A percentile compares a stretch with the other conserved stretches of the same genome.
Evolutionary conservation across 371 early-diverging fungal genomes (phyloP).

Genomic region (Haplosporangium sp.): DNA sequence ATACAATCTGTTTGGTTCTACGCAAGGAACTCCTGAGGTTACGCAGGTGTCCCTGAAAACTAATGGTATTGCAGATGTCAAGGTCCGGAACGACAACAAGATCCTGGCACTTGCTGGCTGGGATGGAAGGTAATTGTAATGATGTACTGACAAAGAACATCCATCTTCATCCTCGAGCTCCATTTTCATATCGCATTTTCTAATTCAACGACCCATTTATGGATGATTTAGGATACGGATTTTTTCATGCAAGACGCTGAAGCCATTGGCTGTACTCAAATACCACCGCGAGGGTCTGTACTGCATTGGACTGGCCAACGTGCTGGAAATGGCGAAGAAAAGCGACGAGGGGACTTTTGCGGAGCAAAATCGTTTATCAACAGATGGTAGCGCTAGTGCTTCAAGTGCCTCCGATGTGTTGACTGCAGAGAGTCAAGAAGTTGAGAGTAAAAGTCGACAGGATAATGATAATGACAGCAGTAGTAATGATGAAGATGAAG

Average conservation of each 20-base stretch:
- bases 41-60: slow-evolving; percentile 19
- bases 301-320: slow-evolving; percentile 9
- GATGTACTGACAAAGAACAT: not conserved
- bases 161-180: not conserved
- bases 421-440: not conserved
- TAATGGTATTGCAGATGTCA: slow-evolving; percentile 34
- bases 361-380: not conserved
- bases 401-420: not conserved
- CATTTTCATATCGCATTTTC: not conserved
- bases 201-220: not conserved
- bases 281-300: slow-evolving; percentile 46
- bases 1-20: slow-evolving; percentile 14
- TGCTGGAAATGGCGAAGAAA: slow-evolving; percentile 14
- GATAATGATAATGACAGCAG: slow-evolving; percentile 8
- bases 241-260: slow-evolving; percentile 38
- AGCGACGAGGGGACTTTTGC: not conserved
- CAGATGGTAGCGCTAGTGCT: not conserved
- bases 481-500: slow-evolving; percentile 10
- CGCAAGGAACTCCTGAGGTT: slow-evolving; percentile 35
- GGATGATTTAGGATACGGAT: slow-evolving; percentile 36
- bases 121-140: slow-evolving; percentile 48
- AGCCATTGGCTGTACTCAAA: slow-evolving; percentile 49
- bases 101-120: slow-evolving; percentile 48
- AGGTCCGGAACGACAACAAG: slow-evolving; percentile 35
- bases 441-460: not conserved